phyloP scores from a whole-genome alignment of 2,329 filamentous ascomycete species.

The Fusarium mundagurra region DNA sequence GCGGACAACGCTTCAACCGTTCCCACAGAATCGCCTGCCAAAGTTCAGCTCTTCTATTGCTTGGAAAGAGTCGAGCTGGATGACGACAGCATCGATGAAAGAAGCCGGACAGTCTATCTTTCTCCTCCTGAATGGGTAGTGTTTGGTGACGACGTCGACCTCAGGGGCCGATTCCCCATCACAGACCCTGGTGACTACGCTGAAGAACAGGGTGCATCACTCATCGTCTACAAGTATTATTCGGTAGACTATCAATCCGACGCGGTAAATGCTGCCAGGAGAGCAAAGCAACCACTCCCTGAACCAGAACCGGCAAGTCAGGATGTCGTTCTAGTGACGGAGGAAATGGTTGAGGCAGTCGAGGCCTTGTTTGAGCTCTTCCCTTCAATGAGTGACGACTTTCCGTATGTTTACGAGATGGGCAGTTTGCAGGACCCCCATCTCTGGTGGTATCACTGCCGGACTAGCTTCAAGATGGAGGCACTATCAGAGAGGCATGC shows the following conservation, averaged over 20 bases:
- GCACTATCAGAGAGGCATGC: background rate
- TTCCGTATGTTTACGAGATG: background rate
- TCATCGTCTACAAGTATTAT: background rate
- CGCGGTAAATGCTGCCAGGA: background rate
- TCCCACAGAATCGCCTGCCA: background rate
- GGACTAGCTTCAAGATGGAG: background rate
- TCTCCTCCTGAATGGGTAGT: conserved; percentile 1
- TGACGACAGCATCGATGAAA: background rate
- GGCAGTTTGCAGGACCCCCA: background rate
- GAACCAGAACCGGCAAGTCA: background rate
- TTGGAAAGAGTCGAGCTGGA: background rate
- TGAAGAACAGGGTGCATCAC: background rate
- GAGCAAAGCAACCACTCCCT: background rate
- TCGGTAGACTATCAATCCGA: background rate
- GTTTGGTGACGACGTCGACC: background rate
- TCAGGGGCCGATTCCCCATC: background rate
- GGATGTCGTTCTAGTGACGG: background rate
- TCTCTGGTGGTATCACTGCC: conserved; percentile 19
- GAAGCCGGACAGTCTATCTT: background rate
- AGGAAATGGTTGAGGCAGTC: conserved; percentile 8
- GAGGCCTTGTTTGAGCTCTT: background rate
- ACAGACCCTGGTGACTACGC: background rate
- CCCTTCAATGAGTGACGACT: background rate
- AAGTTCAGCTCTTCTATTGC: background rate
- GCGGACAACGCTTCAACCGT: background rate